These are phyloP conservation scores for Raphanus sativus DNA, from an alignment of 345 rosid species.

Conservation along the genomic window DNA sequence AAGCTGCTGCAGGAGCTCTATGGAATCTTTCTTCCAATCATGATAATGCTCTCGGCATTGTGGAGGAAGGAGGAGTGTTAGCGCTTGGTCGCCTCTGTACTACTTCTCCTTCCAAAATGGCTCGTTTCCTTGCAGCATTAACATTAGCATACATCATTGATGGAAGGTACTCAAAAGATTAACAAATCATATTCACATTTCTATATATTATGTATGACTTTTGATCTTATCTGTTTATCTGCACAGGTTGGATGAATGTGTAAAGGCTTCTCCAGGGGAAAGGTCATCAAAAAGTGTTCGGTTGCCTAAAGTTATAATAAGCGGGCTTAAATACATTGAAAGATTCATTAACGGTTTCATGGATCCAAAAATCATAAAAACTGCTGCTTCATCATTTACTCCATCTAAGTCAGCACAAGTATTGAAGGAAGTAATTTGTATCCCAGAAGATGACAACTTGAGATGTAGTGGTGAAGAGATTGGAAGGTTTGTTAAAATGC, in stretches of 20 bases:
- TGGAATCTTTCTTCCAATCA: constrained; percentile 83
- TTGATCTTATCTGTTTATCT: not conserved
- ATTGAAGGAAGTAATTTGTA: constrained; percentile 70
- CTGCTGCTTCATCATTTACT: constrained; percentile 66
- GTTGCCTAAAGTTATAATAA: constrained; percentile 49
- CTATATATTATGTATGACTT: not conserved
- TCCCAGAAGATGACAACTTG: constrained; percentile 85
- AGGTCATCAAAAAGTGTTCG: not conserved
- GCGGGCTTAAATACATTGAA: constrained; percentile 66
- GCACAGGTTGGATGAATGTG: constrained; percentile 49
- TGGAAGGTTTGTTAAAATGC: constrained; percentile 70
- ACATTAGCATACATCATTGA: constrained; percentile 83
- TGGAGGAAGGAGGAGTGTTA: constrained; percentile 71
- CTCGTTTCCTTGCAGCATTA: constrained; percentile 80
- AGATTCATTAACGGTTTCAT: constrained; percentile 54
- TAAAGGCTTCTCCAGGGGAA: too few relatives aligned
- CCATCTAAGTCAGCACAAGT: constrained; percentile 71
- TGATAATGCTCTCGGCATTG: constrained; percentile 68
- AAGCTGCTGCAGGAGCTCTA: constrained; percentile 83
- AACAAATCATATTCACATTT: constrained; percentile 48
- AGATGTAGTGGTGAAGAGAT: constrained; percentile 86
- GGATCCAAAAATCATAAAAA: constrained; percentile 57
- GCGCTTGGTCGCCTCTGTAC: constrained; percentile 58
- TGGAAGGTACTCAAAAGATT: constrained; percentile 52
- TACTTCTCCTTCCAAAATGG: constrained; percentile 70